Evolutionary conservation across 768 basidiomycete species (phyloP), one percentile per base, ranked within the genome.

Genomic region (Rhizopogon roseolus): DNA sequence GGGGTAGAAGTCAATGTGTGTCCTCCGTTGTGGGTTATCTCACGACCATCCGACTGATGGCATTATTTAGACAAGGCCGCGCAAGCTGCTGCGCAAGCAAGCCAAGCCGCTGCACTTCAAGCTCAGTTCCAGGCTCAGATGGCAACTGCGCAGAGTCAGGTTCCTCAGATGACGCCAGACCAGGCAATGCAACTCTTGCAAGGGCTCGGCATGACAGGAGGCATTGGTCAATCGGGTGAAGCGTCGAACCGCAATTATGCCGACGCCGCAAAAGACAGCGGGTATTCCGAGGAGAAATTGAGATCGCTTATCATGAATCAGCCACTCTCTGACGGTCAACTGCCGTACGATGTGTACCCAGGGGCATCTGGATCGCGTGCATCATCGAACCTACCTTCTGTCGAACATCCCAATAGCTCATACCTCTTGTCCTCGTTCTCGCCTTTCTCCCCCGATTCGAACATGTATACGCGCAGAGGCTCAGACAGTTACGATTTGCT

Each of bases 1-100:
- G 94, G 94, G 94, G 94, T 40, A 78, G 93, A 44, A 92, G 89
- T 70, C 93, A 95, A 80, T 93, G 91, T 93, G 59, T 49, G 49
- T 38, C 5, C 43, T 22, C 25, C 16, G 3, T 40, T 49, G 34
- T 14, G 32, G 9, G 38, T 19, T 34, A 8, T 14, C 37, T 42
- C 22, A 25, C 51, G 29, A 16, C 40, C 41, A 16, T 22, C 17
- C 56, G 32, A 57, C 51, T 60, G 11, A 58, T 49, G 16, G 13
- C 13, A 44, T 11, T 44, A 40, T 41, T 50, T 56, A 92, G 91
- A 93, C 68, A 93, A 93, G 76, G 91, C 91, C 16, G 90, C 91
- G 5, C 91, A 93, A 66, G 91, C 91, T 3, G 91, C 91, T 16
- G 91, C 90, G 7, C 90, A 91, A 61, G 85, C 84, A 13, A 84